These are phyloP conservation scores for Lagenidium sp. DNA, from an alignment of 352 stramenopile species.

Conservation along the genomic window DNA sequence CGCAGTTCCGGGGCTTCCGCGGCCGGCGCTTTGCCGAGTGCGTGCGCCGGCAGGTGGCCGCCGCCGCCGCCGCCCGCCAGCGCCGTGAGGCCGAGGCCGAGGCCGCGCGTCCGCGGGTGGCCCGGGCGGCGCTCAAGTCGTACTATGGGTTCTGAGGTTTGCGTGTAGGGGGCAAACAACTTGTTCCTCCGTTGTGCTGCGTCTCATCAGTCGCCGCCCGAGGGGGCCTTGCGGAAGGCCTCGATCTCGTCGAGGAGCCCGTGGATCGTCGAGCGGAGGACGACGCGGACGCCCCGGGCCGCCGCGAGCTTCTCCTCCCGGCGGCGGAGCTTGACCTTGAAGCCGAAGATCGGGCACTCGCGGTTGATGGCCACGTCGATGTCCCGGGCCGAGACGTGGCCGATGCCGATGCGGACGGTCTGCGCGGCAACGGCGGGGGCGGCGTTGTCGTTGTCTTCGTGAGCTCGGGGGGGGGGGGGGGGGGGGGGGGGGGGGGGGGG, in stretches of 20 bases:
- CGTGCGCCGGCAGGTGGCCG: conserved; percentile 26
- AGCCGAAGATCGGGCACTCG: conserved; percentile 79
- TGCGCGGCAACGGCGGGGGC: too few species aligned
- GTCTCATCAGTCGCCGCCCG: background rate
- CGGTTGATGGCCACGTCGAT: conserved; percentile 75
- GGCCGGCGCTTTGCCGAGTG: conserved; percentile 23
- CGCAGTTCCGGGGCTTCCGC: conserved; percentile 28
- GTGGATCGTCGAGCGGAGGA: conserved; percentile 65
- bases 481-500: too few species aligned
- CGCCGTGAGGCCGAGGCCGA: conserved; percentile 11
- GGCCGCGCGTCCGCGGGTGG: conserved; percentile 13
- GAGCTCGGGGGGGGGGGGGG: too few species aligned
- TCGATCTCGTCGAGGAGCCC: conserved; percentile 71
- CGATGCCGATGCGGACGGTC: conserved; percentile 74
- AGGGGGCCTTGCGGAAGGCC: conserved; percentile 3
- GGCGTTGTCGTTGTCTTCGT: too few species aligned
- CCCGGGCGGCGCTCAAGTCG: conserved; percentile 20
- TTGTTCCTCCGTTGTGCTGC: background rate
- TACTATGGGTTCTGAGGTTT: conserved; percentile 36
- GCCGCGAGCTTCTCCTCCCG: conserved; percentile 51
- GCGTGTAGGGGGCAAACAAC: background rate
- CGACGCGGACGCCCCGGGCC: conserved; percentile 46
- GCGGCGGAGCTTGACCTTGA: conserved; percentile 63
- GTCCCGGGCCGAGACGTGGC: conserved; percentile 65
- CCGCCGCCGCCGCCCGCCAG: conserved; percentile 4